phyloP scores from a whole-genome alignment of 371 early-diverging fungal genomes.

The Mortierella sp. region DNA sequence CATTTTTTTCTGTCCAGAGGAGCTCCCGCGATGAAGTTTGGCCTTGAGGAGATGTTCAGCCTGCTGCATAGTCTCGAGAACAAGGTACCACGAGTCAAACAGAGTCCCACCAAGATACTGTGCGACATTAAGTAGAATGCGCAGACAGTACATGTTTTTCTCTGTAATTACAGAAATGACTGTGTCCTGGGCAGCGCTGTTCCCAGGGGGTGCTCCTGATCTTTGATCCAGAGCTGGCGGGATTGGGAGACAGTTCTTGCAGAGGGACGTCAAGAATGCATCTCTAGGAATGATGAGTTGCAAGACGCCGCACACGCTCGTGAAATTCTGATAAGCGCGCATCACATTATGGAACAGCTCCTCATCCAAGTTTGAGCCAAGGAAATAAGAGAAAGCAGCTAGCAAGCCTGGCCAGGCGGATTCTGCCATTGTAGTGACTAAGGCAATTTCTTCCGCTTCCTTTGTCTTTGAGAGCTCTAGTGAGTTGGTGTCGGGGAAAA shows the following conservation, averaged over 20 bases:
- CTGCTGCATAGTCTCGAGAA: conserved; percentile 90
- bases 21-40: conserved; percentile 57
- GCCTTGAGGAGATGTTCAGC: conserved; percentile 75
- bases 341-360: conserved; percentile 83
- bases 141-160: conserved; percentile 83
- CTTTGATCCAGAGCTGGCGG: conserved; percentile 62
- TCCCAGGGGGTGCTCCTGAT: conserved; percentile 42
- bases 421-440: conserved; percentile 86
- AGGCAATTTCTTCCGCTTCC: conserved; percentile 69
- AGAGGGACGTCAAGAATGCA: conserved; percentile 87
- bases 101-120: conserved; percentile 81
- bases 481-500: conserved; percentile 48
- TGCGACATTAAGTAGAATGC: conserved; percentile 80
- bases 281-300: conserved; percentile 85
- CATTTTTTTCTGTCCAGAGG: conserved; percentile 39
- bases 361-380: conserved; percentile 86
- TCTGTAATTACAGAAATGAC: conserved; percentile 67
- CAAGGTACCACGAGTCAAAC: conserved; percentile 87
- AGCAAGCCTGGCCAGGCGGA: conserved; percentile 88
- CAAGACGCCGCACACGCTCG: conserved; percentile 87
- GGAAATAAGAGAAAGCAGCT: conserved; percentile 82
- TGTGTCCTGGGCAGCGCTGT: conserved; percentile 29
- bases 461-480: conserved; percentile 41
- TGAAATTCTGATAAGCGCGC: conserved; percentile 81
- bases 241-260: conserved; percentile 80